A percentile compares a stretch with the other conserved stretches of the same genome.
Evolutionary conservation across 2,329 filamentous ascomycete species (phyloP).

Genomic region (Talaromyces rugulosus): DNA sequence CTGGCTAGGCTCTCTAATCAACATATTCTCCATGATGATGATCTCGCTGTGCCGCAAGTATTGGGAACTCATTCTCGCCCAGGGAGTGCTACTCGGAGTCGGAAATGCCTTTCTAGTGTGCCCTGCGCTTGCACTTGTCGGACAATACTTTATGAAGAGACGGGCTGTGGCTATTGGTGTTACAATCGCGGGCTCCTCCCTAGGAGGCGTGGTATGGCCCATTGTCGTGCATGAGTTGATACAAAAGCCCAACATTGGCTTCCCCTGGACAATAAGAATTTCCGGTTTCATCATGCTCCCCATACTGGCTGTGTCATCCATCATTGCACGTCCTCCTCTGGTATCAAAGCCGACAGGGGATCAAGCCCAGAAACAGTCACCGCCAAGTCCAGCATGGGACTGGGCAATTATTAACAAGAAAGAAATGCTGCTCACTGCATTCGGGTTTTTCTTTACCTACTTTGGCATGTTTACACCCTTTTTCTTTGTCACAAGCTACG

Average conservation of each 20-base stretch:
- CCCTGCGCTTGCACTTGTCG: slow-evolving; percentile 28
- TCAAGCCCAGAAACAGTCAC: slow-evolving; percentile 3
- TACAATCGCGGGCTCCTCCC: slow-evolving; percentile 28
- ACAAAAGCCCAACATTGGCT: slow-evolving; percentile 21
- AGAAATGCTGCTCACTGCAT: slow-evolving; percentile 21
- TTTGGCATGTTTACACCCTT: slow-evolving; percentile 39
- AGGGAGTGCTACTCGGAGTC: slow-evolving; percentile 31
- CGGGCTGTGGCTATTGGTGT: slow-evolving; percentile 30
- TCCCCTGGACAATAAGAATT: slow-evolving; percentile 36
- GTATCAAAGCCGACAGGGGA: slow-evolving; percentile 1
- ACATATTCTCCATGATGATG: slow-evolving; percentile 33
- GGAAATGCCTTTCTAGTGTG: slow-evolving; percentile 26
- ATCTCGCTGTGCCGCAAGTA: slow-evolving; percentile 32
- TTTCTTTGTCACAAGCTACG: slow-evolving; percentile 34
- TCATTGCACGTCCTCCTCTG: slow-evolving; percentile 14
- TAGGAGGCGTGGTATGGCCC: slow-evolving; percentile 34
- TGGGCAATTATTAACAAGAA: slow-evolving; percentile 23
- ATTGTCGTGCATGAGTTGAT: slow-evolving; percentile 28
- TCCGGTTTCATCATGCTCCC: slow-evolving; percentile 41
- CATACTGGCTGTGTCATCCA: slow-evolving; percentile 27
- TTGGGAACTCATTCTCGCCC: slow-evolving; percentile 38
- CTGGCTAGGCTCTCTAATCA: slow-evolving; percentile 23
- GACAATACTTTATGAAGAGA: slow-evolving; percentile 25
- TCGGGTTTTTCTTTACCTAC: slow-evolving; percentile 33
- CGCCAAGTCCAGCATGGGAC: slow-evolving; percentile 8